A percentile compares a stretch with the other conserved stretches of the same genome.
Conservation (phyloP, 2,329 filamentous ascomycete genomes). For the Hymenoscyphus fructigenus region DNA sequence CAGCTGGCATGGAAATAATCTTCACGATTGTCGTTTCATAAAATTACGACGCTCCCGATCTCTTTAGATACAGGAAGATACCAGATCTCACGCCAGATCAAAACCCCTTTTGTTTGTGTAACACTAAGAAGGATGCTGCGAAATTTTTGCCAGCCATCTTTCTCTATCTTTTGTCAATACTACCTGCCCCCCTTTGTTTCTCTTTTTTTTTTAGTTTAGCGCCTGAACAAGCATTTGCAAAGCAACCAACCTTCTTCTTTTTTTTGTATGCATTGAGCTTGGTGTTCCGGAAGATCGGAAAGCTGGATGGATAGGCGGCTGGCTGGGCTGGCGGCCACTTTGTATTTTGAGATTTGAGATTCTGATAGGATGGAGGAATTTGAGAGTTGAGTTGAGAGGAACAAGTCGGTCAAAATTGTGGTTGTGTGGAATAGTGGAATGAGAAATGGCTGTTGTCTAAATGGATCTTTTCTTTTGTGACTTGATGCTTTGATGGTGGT, state of each 20-base stretch:
- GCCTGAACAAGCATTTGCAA: conserved; percentile 1
- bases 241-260: not conserved
- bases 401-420: too few species aligned
- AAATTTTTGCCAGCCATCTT: not conserved
- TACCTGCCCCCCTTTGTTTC: not conserved
- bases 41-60: conserved; percentile 3
- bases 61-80: conserved; percentile 9
- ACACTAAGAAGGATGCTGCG: not conserved
- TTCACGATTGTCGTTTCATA: not conserved
- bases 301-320: not conserved
- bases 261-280: conserved; percentile 6
- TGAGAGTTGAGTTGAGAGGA: not conserved
- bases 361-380: not conserved
- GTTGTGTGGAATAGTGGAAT: too few species aligned
- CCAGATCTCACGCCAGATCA: conserved; percentile 15
- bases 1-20: not conserved
- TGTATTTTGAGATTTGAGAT: not conserved
- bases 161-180: not conserved
- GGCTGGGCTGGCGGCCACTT: not conserved
- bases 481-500: too few species aligned
- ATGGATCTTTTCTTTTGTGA: too few species aligned
- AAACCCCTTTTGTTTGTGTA: conserved; percentile 9
- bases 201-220: not conserved
- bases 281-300: conserved; percentile 6
- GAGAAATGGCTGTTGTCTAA: too few species aligned